These are phyloP conservation scores for Stellera chamaejasme DNA, from an alignment of 345 rosid genomes.

Conservation along the genomic window DNA sequence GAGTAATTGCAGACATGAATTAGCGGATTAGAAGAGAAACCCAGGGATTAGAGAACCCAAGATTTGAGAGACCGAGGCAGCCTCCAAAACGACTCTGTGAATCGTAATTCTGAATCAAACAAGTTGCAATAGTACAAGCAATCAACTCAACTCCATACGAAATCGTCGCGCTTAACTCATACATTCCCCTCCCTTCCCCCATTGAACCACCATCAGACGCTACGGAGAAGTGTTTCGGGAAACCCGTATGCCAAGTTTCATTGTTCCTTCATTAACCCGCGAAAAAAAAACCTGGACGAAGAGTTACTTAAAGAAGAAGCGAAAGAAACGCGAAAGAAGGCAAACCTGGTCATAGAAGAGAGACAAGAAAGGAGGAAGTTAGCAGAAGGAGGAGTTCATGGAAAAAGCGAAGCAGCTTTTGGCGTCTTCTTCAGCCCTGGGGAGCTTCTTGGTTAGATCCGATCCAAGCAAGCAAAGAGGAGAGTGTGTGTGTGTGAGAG, in stretches of 20 bases:
- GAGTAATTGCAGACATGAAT: constrained; percentile 2
- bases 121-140: neutral
- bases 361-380: constrained; percentile 16
- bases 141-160: neutral
- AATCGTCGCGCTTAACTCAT: constrained; percentile 9
- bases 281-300: constrained; percentile 7
- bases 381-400: constrained; percentile 14
- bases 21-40: constrained; percentile 12
- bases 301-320: neutral
- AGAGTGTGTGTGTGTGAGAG: neutral
- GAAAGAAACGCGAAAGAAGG: constrained; percentile 1
- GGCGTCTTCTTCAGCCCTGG: constrained; percentile 13
- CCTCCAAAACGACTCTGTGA: constrained; percentile 14
- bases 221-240: no score
- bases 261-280: no score
- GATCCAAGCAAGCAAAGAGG: constrained; percentile 31
- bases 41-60: constrained; percentile 22
- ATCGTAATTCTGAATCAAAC: constrained; percentile 16
- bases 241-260: no score
- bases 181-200: constrained; percentile 14
- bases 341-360: constrained; percentile 35
- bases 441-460: constrained; percentile 29
- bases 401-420: constrained; percentile 24
- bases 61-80: constrained; percentile 9
- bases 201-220: neutral